Base-by-base conservation (phyloP, 2,329 filamentous ascomycete genomes). In the Fusarium sulawesiense region DNA sequence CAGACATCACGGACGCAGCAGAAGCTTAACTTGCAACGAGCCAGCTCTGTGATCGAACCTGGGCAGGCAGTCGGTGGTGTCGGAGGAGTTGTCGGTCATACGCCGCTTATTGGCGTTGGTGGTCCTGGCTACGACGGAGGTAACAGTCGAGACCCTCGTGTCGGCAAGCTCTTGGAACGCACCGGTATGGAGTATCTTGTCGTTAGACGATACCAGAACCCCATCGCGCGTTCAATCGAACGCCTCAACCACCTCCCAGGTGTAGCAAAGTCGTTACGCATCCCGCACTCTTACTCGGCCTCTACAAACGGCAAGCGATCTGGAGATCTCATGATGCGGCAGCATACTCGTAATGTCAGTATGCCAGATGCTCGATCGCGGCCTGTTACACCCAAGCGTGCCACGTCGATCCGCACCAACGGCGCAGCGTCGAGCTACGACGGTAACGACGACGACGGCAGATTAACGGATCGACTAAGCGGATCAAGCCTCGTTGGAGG, bases 121-220 rank as follows among this genome's bases (percentile, higher is more conserved):
- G 85, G 84, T 5, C 83, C 83, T 8, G 84, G 83, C n/a, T 88
- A 87, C 64, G 88, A 89, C 60, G 83, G 81, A 14, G 76, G 76
- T 34, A 78, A 73, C 62, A 82, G 84, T 48, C 81, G 86, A 18
- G 90, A 92, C 73, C 89, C 89, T 3, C 85, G 90, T 7, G 84
- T 92, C 29, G 83, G 86, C 73, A 87, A 88, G 76, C 85, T 91
- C 50, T 85, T 93, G 56, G 91, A 93, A 76, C 86, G 89, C 48
- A 91, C 91, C 2, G 89, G 89, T 18, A 87, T 91, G 79, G 91
- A 93, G 75, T 93, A 93, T 76, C 84, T 90, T n/a, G 91, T 92
- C 11, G 89, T 93, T 34, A 86, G 91, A 56, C 84, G 91, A 46
- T 91, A 91, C 75, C 89, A 92, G 74, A 92, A 92, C 72, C 90